Evolutionary conservation across 768 basidiomycete species (phyloP), one percentile per base, ranked within the genome.

Genomic region (Psilocybe subaeruginosa): DNA sequence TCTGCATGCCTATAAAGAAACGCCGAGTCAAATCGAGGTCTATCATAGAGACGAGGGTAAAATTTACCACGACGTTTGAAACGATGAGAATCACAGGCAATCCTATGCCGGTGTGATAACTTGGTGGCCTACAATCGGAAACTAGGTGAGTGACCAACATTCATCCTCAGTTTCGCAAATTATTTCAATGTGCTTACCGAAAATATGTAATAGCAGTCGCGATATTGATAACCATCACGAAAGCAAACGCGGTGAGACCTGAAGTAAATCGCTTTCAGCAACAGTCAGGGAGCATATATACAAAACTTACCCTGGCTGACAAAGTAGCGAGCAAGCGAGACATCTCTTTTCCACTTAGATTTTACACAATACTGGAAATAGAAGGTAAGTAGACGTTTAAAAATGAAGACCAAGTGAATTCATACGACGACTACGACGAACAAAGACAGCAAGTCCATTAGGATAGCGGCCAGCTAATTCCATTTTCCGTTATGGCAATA

Each of bases 381-480:
- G 41, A 47, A 45, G 50, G 41, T 48, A 45, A n/a, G 17, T 3
- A 7, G 27, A 9, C 2, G 19, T 8, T 49, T 3, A 17, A 43
- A 35, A 45, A 16, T 16, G 19, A 41, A 3, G 27, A 14, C 19
- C 23, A 52, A 17, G 29, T n/a, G 33, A 4, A 23, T 23, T 62
- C 73, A 60, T 59, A 77, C 78, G 64, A 73, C 49, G 30, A 74
- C 57, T 33, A 78, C 75, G 37, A 76, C 65, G 39, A 61, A 57
- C 54, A 77, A 55, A 14, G 76, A 78, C 11, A 75, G 27, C 30
- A 76, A 58, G 51, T 78, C 76, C 74, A 77, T 78, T 30, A 73
- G 49, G 2, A 72, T 64, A 14, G 74, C 71, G 5, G 75, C 76
- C 19, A 73, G 41, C 77, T 78, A 48, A 19, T 8, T 59, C 8